Base-by-base conservation (phyloP, 164 flowering plant genomes). In the Saururus chinensis region DNA sequence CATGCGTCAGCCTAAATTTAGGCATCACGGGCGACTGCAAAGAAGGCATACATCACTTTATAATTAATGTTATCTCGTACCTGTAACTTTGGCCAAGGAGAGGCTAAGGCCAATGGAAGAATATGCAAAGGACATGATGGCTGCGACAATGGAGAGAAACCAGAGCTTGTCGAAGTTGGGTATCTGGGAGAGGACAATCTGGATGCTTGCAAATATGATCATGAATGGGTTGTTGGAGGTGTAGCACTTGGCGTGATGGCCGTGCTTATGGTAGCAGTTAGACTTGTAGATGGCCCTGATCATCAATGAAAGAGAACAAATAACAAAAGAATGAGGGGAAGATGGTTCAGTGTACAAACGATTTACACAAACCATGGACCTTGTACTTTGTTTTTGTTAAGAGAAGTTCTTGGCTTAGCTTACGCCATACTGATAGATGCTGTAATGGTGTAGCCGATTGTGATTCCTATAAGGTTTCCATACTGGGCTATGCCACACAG, bases 401-500 rank as follows among this genome's bases (percentile, higher is more conserved):
- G 37, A 30, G 37, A 30, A 6, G 37, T 30, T 12, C 4, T 45
- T 45, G 4, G 14, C 4, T 12, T 17, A 12, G 68, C 99, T 85
- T 76, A 93, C 99, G 82, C 97, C 96, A 93, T 87, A 65, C 99
- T 93, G 37, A 93, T 90, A 4, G 97, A 83, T 17, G 97, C 88
- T 19, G 99, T 93, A 66, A 93, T 88, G 24, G 97, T 93, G 81
- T 93, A 93, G 53, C 99, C 99, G 58, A 93, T 76, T 1, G 87
- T 71, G n/a, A 82, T 67, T 10, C 97, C 99, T 0, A 87, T 51
- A 0, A 90, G 84, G 65, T 88, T 88, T 0, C 67, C 79, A 64
- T 90, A 90, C 58, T 93, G 97, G 65, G 95, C 92, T 57, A 88
- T 13, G 1, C 92, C 97, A 82, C 99, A 93, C 0, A 93, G 77